A percentile compares a stretch with the other conserved stretches of the same genome.
phyloP scores from a whole-genome alignment of 179 eudicot species.

The Camellia oleifera region DNA sequence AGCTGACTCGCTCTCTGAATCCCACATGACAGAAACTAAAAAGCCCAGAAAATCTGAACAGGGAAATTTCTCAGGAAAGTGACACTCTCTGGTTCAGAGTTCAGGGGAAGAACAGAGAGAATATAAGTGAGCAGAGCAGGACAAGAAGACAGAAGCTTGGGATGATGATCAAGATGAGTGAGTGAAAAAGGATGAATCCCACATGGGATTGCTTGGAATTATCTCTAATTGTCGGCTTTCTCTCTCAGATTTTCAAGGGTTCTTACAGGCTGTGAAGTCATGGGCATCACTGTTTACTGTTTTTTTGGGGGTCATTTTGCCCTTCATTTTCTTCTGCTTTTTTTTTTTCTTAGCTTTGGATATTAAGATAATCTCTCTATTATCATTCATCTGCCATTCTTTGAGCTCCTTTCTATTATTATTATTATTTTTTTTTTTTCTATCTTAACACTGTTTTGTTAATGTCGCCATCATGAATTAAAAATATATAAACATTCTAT shows the following conservation, averaged over 20 bases:
- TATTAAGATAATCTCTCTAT: background rate
- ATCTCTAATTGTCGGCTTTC: conserved; percentile 34
- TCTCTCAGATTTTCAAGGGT: conserved; percentile 21
- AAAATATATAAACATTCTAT: background rate
- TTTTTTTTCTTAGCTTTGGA: background rate
- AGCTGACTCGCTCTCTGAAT: conserved; percentile 69
- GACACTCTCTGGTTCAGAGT: background rate
- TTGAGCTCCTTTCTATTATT: background rate
- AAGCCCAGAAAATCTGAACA: conserved; percentile 2
- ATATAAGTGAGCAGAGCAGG: background rate
- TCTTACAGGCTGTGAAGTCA: conserved; percentile 57
- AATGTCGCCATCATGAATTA: too few species aligned
- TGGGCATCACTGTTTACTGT: conserved; percentile 31
- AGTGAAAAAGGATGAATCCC: conserved; percentile 21
- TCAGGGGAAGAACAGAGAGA: conserved; percentile 17
- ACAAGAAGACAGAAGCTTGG: background rate
- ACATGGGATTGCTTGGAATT: conserved; percentile 56
- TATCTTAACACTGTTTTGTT: background rate
- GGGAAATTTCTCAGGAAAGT: conserved; percentile 12
- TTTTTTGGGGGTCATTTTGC: conserved; percentile 15
- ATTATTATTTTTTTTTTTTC: background rate
- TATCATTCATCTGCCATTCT: background rate
- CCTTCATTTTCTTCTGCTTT: background rate
- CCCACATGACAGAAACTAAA: conserved; percentile 60
- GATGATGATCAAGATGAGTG: background rate